Evolutionary conservation across 768 basidiomycete species (phyloP).

Genomic region (Atractiella rhizophila): DNA sequence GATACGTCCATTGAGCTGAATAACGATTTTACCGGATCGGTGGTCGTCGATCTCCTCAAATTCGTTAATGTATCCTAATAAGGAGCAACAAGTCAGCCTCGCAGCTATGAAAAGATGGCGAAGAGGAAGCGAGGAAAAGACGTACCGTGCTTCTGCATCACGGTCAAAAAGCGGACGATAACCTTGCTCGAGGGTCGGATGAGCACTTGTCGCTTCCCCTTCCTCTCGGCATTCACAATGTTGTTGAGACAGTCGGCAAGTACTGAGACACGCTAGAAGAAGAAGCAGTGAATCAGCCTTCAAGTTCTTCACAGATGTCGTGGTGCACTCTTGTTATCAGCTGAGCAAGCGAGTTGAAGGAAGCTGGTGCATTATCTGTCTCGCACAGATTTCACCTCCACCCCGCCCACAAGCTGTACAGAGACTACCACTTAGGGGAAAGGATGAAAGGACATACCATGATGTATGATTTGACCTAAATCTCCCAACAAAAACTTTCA

Average conservation of each 20-base stretch:
- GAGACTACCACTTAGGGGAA: no score
- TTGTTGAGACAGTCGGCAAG: slow-evolving; percentile 39
- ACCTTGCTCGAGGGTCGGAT: slow-evolving; percentile 95
- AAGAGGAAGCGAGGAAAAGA: slow-evolving; percentile 10
- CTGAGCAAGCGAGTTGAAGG: no score
- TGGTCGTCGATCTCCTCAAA: slow-evolving; percentile 90
- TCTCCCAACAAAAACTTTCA: no score
- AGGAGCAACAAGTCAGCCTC: slow-evolving; percentile 3
- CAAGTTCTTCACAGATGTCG: no score
- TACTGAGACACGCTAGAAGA: slow-evolving; percentile 26
- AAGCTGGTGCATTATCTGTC: no score
- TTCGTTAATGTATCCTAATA: slow-evolving; percentile 48
- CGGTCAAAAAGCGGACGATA: slow-evolving; percentile 84
- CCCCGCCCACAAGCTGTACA: no score
- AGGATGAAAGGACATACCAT: no score
- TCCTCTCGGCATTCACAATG: slow-evolving; percentile 98
- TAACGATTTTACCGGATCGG: slow-evolving; percentile 88
- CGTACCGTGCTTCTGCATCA: slow-evolving; percentile 96
- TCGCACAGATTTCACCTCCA: no score
- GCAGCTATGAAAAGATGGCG: not conserved
- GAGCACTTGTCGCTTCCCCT: slow-evolving; percentile 97
- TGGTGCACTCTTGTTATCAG: no score
- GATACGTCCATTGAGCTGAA: slow-evolving; percentile 90
- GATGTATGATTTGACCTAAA: no score
- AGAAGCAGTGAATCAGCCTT: not conserved